Evolutionary conservation across 2,329 filamentous ascomycete genomes (phyloP), one percentile per base, ranked within the genome.

Genomic region (Metarhizium album): DNA sequence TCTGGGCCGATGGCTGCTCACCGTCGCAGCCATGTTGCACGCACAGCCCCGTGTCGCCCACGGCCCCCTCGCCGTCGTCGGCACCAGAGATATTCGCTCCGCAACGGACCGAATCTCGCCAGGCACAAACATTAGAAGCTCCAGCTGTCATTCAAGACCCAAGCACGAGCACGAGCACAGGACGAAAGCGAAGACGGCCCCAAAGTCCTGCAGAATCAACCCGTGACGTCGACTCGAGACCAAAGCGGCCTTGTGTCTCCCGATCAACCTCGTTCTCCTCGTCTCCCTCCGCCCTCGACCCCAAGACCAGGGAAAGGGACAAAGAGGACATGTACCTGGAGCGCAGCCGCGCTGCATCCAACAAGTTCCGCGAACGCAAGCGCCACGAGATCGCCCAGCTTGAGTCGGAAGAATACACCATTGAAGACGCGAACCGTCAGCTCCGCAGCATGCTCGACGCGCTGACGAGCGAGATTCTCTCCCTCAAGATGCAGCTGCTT

Each of bases 331-430:
- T n/a, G 23, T 42, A 48, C 0, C 58, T 58, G 2, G 53, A 55
- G 27, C 51, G 58, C n/a, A 62, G 58, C 18, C 58, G 60, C 9
- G 20, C 59, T 8, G 59, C 60, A 3, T 59, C 61, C 46, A 62
- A 58, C 48, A 61, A 55, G 27, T 60, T 60, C 29, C 57, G 60
- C 1, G 14, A 53, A 24, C 59, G 54, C 45, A 62, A 60, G 38
- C 52, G 53, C 1, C 54, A 57, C 7, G 52, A 57, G 13, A 52
- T 53, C 1, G 49, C 29, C 3, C 55, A 35, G 11, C 57, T 62
- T 11, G 49, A 54, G 18, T 18, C 35, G 1, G 38, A 56, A 18
- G 57, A 61, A 14, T n/a, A 55, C 31, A 51, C 43, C 4, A 53
- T 62, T 46, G 53, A 61, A 33, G 48, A 42, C 1, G 20, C 35